Evolutionary conservation across 495 filamentous ascomycete species (phyloP), one percentile per base, ranked within the genome.

Genomic region (Penicillium taxi): DNA sequence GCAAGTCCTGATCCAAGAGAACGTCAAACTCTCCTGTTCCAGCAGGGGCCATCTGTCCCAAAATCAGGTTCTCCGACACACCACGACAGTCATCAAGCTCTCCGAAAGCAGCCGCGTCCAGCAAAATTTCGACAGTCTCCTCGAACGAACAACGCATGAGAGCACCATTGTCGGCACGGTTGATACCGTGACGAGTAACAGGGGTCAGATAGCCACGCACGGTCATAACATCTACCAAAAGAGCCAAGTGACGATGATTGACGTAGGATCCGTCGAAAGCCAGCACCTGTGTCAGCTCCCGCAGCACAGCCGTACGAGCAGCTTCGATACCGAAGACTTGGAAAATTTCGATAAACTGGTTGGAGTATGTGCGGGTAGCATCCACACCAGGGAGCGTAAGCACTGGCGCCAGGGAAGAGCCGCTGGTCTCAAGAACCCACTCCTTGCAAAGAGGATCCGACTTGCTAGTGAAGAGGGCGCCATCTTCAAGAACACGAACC

Each of bases 101-200:
- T 53, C 91, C 91, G 26, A 82, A 80, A 26, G 86, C 85, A 26
- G 91, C 91, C 24, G 91, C 91, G 41, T 99, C 91, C 19, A 96
- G 73, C 17, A 99, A 69, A 65, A 99, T 99, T 56, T 99, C 91
- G 21, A 99, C 91, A 0, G 91, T 99, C 52, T 99, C 93, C 66
- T 99, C 91, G 64, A 99, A 99, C 6, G 91, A 99, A 70, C 91
- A 99, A 55, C 91, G 81, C 91, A 99, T 99, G 51, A 99, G 70
- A 2, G 91, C 91, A 69, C 91, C 91, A 31, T 93, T 99, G 50
- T 99, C 93, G 9, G 87, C 83, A 47, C 93, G 78, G 64, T 99
- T 99, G 63, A 99, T 99, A 67, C 91, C 91, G 45, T 96, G 93
- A 59, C 91, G 86, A 39, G 91, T 96, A 36, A 96, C 88, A 5